Percentiles rank a stretch among this genome's conserved stretches.
phyloP scores from a whole-genome alignment of 768 basidiomycete species.

The Trametes cingulata region DNA sequence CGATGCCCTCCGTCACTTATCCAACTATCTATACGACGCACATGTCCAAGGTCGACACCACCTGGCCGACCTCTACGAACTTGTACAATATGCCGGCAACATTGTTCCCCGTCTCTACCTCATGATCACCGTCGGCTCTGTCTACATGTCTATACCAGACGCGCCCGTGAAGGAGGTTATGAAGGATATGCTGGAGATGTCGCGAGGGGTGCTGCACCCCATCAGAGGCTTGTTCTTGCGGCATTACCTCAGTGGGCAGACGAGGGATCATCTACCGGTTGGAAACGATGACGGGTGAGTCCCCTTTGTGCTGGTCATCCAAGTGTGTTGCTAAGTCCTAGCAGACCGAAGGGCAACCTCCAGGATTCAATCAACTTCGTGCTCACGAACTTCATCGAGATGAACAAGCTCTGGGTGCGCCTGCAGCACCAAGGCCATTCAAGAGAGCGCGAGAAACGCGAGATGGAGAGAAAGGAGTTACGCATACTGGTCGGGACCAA shows the following conservation, averaged over 20 bases:
- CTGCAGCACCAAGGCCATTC: constrained; percentile 98
- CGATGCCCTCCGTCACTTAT: constrained; percentile 91
- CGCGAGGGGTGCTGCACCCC: constrained; percentile 95
- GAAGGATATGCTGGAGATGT: constrained; percentile 99
- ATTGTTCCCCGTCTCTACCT: constrained; percentile 93
- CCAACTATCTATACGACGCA: constrained; percentile 95
- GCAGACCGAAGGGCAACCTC: constrained; percentile 82
- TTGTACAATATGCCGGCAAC: constrained; percentile 99
- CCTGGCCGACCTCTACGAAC: constrained; percentile 96
- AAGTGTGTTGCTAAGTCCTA: background rate
- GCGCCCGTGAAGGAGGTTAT: constrained; percentile 99
- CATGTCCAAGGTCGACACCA: constrained; percentile 92
- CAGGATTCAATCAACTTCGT: constrained; percentile 96
- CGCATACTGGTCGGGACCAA: constrained; percentile 98
- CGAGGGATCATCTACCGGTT: constrained; percentile 92
- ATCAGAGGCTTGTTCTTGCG: constrained; percentile 93
- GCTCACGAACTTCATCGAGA: constrained; percentile 98
- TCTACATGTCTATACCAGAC: constrained; percentile 98
- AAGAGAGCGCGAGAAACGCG: constrained; percentile 94
- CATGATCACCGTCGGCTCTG: constrained; percentile 99
- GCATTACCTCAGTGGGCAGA: constrained; percentile 97
- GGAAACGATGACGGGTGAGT: constrained; percentile 79
- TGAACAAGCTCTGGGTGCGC: constrained; percentile 99
- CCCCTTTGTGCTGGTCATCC: background rate
- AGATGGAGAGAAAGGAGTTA: constrained; percentile 92